phyloP scores from a whole-genome alignment of 371 early-diverging fungal species.

The Mortierella sp. region DNA sequence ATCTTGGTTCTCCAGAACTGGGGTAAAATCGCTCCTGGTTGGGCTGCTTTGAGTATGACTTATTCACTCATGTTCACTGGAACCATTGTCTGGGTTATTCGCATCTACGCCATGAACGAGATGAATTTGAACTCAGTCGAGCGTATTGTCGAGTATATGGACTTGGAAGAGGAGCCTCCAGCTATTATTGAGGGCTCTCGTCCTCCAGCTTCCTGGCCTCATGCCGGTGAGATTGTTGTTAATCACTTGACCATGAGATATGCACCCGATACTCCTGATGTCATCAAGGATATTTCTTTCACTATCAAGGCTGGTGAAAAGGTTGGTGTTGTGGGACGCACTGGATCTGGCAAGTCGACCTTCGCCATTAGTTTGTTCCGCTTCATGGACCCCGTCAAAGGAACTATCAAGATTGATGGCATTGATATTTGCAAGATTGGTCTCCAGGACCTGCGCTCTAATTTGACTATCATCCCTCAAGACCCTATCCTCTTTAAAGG shows the following conservation, averaged over 20 bases:
- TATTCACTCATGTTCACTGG: slow-evolving; percentile 77
- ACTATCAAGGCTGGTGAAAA: slow-evolving; percentile 57
- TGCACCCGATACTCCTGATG: slow-evolving; percentile 73
- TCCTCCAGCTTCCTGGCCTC: slow-evolving; percentile 79
- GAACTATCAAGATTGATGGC: slow-evolving; percentile 75
- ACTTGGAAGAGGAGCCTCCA: slow-evolving; percentile 72
- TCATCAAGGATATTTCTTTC: slow-evolving; percentile 69
- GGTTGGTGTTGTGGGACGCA: slow-evolving; percentile 64
- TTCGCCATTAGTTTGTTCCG: slow-evolving; percentile 77
- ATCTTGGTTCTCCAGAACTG: slow-evolving; percentile 58
- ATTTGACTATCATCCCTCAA: slow-evolving; percentile 80
- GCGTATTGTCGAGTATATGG: slow-evolving; percentile 75
- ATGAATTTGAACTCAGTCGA: slow-evolving; percentile 73
- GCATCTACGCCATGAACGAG: slow-evolving; percentile 84
- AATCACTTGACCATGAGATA: slow-evolving; percentile 76
- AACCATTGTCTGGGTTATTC: slow-evolving; percentile 83
- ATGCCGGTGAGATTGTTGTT: slow-evolving; percentile 73
- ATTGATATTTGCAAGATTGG: slow-evolving; percentile 75
- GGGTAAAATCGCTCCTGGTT: slow-evolving; percentile 64
- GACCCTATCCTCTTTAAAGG: slow-evolving; percentile 77
- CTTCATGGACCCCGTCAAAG: slow-evolving; percentile 73
- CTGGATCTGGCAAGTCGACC: slow-evolving; percentile 79
- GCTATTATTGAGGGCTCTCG: slow-evolving; percentile 53
- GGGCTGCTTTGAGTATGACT: slow-evolving; percentile 83
- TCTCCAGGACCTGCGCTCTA: slow-evolving; percentile 71